Evolutionary conservation across 176 grass and related monocot genomes (phyloP).

Genomic region (Paspalum vaginatum): DNA sequence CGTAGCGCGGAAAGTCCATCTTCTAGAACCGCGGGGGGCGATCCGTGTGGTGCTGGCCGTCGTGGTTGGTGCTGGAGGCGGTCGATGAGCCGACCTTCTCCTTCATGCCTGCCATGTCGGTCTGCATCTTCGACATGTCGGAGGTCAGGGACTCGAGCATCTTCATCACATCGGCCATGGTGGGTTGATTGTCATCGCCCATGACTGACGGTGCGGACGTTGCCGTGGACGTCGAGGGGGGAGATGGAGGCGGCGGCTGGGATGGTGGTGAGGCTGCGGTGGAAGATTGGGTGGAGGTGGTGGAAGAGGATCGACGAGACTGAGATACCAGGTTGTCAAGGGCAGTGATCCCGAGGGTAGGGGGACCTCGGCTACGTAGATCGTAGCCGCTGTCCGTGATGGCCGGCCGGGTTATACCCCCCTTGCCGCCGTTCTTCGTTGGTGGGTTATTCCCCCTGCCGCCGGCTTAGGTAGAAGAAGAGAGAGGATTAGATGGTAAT

Average conservation of each 20-base stretch:
- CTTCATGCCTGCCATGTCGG: background rate
- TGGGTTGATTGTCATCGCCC: background rate
- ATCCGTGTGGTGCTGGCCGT: background rate
- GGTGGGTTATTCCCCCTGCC: too few relatives aligned
- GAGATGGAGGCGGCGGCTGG: background rate
- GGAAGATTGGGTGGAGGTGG: background rate
- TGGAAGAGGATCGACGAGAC: background rate
- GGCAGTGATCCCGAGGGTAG: too few relatives aligned
- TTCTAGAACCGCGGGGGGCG: background rate
- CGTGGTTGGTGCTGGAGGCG: background rate
- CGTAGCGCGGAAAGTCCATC: constrained; percentile 6
- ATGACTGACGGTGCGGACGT: background rate
- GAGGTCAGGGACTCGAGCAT: background rate
- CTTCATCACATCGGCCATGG: background rate
- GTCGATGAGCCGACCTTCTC: background rate
- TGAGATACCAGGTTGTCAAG: constrained; percentile 19
- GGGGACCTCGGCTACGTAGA: too few relatives aligned
- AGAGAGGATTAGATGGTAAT: too few relatives aligned
- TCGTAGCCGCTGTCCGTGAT: too few relatives aligned
- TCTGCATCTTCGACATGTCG: background rate
- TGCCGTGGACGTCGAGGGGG: background rate
- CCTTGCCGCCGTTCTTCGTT: too few relatives aligned
- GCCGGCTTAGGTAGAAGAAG: too few relatives aligned
- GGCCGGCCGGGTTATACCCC: too few relatives aligned
- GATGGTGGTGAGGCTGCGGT: background rate